Evolutionary conservation across 345 rosid species (phyloP).

Genomic region (Carallia pectinifolia): DNA sequence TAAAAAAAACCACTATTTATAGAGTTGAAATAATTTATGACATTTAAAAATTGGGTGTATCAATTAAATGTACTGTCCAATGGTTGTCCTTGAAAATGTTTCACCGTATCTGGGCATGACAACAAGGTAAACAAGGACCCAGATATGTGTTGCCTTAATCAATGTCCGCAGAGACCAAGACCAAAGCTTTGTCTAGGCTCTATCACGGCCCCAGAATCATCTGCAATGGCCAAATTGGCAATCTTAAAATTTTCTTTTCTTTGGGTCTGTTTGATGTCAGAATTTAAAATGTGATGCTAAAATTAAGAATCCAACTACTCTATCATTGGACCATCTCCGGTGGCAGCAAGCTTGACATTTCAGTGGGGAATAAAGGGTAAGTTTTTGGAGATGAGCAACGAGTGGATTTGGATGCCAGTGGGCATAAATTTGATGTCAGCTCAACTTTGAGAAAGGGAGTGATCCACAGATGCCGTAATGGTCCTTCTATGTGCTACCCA

Average conservation of each 20-base stretch:
- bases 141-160: conserved; percentile 26
- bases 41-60: background rate
- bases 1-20: background rate
- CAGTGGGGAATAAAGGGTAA: conserved; percentile 9
- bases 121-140: conserved; percentile 28
- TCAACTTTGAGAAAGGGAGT: conserved; percentile 13
- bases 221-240: conserved; percentile 1
- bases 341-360: conserved; percentile 4
- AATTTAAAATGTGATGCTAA: too few species aligned
- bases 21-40: too few species aligned
- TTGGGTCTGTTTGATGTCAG: too few species aligned
- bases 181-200: conserved; percentile 43
- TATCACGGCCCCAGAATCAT: conserved; percentile 25
- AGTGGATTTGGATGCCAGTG: conserved; percentile 23
- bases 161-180: conserved; percentile 42
- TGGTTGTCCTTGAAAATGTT: conserved; percentile 16
- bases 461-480: conserved; percentile 26
- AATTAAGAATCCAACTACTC: too few species aligned
- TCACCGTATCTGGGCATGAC: conserved; percentile 24
- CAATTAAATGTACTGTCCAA: background rate
- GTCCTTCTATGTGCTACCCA: conserved; percentile 60
- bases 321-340: too few species aligned
- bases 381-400: background rate
- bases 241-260: conserved; percentile 3
- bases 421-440: conserved; percentile 48